Percentiles rank a stretch among this genome's conserved stretches.
phyloP scores from a whole-genome alignment of 2,329 filamentous ascomycete genomes.

The Trichoderma harzianum region DNA sequence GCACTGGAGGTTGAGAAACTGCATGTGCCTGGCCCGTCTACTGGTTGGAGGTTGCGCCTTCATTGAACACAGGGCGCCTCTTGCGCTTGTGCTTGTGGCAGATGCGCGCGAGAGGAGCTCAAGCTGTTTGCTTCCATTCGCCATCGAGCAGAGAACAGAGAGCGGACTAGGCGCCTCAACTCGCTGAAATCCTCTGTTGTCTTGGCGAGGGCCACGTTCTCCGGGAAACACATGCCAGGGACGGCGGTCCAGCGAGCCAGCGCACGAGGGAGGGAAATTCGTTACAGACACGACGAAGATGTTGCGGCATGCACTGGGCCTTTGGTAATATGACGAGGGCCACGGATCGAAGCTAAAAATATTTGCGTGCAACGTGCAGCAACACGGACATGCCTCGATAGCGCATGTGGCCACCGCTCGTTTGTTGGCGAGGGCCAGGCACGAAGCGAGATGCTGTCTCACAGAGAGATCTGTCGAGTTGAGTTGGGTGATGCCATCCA shows the following conservation, averaged over 20 bases:
- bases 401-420: constrained; percentile 10
- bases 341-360: constrained; percentile 3
- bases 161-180: neutral
- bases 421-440: constrained; percentile 9
- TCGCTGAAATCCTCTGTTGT: neutral
- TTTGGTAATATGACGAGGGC: neutral
- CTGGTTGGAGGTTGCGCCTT: neutral
- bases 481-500: constrained; percentile 10
- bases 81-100: neutral
- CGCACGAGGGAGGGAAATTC: constrained; percentile 5
- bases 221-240: constrained; percentile 6
- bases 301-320: constrained; percentile 3
- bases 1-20: neutral
- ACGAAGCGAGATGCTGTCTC: constrained; percentile 18
- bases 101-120: neutral
- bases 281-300: constrained; percentile 2
- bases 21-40: neutral
- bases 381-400: neutral
- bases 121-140: neutral
- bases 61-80: neutral
- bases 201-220: neutral
- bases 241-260: neutral
- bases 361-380: neutral
- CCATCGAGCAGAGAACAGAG: neutral
- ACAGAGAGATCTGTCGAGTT: constrained; percentile 12